phyloP scores from a whole-genome alignment of 106 monocot species.

The Agapanthus africanus region DNA sequence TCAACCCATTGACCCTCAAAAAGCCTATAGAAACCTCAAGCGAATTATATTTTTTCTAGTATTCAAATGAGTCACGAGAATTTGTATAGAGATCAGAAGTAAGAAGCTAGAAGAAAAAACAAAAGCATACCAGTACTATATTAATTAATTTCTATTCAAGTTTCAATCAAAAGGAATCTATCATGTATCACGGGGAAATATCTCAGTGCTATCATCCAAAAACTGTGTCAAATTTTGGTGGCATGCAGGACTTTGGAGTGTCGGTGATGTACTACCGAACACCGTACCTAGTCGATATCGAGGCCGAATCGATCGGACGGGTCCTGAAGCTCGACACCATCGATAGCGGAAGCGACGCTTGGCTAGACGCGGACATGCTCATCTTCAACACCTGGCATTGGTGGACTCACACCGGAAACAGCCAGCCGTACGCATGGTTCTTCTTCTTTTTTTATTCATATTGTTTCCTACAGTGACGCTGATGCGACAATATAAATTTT shows the following conservation, averaged over 20 bases:
- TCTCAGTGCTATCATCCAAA: neutral
- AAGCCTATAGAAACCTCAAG: too few species aligned
- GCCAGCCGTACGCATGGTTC: conserved; percentile 44
- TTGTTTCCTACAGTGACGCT: too few species aligned
- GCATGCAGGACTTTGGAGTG: conserved; percentile 44
- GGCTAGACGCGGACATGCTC: conserved; percentile 40
- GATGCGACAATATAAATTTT: too few species aligned
- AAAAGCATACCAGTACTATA: too few species aligned
- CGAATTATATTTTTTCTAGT: too few species aligned
- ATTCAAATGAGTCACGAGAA: too few species aligned
- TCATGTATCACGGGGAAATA: neutral
- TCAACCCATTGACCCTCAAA: too few species aligned
- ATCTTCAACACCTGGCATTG: conserved; percentile 77
- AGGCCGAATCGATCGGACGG: conserved; percentile 25
- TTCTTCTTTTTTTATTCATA: neutral
- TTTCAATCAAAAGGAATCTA: neutral
- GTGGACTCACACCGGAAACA: conserved; percentile 59
- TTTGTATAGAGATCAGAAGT: neutral
- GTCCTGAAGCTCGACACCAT: conserved; percentile 54
- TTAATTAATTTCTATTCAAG: neutral
- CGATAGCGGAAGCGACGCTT: conserved; percentile 21
- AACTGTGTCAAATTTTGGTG: neutral
- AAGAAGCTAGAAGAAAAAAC: neutral
- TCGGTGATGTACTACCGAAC: conserved; percentile 46
- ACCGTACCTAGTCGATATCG: conserved; percentile 54